Evolutionary conservation across 2,329 filamentous ascomycete genomes (phyloP), one percentile per base, ranked within the genome.

Genomic region (Penicillium palitans): DNA sequence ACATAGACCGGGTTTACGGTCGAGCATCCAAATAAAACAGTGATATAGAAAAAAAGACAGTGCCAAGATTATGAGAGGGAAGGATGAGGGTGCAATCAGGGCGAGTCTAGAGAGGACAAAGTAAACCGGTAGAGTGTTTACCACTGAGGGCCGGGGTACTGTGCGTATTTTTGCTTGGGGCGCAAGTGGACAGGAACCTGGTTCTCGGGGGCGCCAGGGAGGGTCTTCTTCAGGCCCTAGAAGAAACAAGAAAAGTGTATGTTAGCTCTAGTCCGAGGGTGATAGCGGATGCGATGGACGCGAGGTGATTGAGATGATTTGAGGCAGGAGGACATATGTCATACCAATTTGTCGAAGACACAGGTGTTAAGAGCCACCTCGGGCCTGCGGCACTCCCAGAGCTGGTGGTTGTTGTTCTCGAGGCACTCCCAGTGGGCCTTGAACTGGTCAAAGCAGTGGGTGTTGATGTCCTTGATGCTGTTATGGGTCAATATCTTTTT

Each of bases 391-490:
- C 95, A 99, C 73, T 98, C 91, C 90, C 91, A 99, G 60, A 98
- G 81, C 79, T 96, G 91, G 74, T 99, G 95, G 83, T 99, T 99
- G 82, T 96, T 93, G 81, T 96, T 89, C 73, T 99, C 95, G 58
- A 99, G 84, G 74, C 95, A 99, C 71, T 91, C 84, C 92, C 93
- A 99, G 81, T 99, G 95, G 72, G 86, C 85, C 69, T 91, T 88
- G 84, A 99, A 99, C 78, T 96, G 85, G 62, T 88, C 84, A 57
- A 99, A 81, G 79, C 95, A 99, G 82, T 91, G 87, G 77, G 91
- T 93, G 83, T 97, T 98, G 81, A 99, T 88, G 76, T 99, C 95
- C 72, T 93, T 89, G 75, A 99, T 84, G 59, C 92, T 96, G 72
- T 60, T 27, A 45, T 21, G 29, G 42, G 40, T 54, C 48, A 57